Percentiles rank a stretch among this genome's conserved stretches.
phyloP scores from a whole-genome alignment of 2,329 filamentous ascomycete genomes.

The Thyridium curvatum region DNA sequence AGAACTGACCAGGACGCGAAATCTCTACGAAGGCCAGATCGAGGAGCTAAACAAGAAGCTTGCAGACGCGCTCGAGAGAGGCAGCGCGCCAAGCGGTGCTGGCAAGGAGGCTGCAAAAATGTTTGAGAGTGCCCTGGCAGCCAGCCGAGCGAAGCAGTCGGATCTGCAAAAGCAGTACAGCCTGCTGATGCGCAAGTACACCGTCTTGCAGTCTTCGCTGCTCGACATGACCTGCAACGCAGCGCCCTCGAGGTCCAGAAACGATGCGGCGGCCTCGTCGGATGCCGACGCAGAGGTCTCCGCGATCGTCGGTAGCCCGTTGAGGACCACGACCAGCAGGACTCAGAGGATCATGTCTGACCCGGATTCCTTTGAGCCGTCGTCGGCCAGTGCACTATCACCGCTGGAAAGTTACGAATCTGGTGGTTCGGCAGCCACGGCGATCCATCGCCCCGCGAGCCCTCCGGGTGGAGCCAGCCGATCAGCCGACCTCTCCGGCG shows the following conservation, averaged over 20 bases:
- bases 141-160: constrained; percentile 45
- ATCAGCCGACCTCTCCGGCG: constrained; percentile 7
- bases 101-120: constrained; percentile 25
- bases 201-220: constrained; percentile 41
- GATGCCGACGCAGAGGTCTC: constrained; percentile 28
- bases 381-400: constrained; percentile 34
- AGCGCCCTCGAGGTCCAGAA: constrained; percentile 12
- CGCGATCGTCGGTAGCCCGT: constrained; percentile 27
- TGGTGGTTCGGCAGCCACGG: constrained; percentile 13
- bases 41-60: constrained; percentile 38
- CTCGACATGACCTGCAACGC: constrained; percentile 37
- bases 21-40: constrained; percentile 42
- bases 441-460: constrained; percentile 27
- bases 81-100: constrained; percentile 6
- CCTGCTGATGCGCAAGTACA: constrained; percentile 44
- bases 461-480: constrained; percentile 17
- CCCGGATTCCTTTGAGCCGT: constrained; percentile 32
- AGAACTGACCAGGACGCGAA: constrained; percentile 37
- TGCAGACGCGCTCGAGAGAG: constrained; percentile 23
- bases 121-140: constrained; percentile 39
- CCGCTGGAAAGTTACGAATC: constrained; percentile 19
- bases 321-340: constrained; percentile 21
- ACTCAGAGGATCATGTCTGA: constrained; percentile 38
- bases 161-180: constrained; percentile 47
- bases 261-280: constrained; percentile 7